phyloP scores from a whole-genome alignment of 495 filamentous ascomycete genomes.

The Penicillium cataractarum region DNA sequence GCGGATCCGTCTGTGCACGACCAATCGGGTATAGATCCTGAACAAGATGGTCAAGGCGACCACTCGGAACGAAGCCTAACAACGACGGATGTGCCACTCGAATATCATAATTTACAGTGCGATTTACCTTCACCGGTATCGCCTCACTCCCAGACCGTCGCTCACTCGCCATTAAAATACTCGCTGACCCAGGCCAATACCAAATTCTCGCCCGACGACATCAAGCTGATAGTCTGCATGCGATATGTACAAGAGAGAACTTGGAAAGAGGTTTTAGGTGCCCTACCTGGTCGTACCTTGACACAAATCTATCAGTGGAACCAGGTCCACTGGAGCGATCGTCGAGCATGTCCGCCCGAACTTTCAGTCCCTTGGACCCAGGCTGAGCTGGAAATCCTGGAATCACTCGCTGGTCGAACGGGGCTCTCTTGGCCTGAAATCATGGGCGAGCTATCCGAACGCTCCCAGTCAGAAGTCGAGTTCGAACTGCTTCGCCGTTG shows the following conservation, averaged over 20 bases:
- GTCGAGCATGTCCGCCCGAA: constrained; percentile 34
- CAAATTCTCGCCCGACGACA: constrained; percentile 40
- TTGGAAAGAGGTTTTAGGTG: constrained; percentile 37
- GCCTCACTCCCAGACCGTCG: background rate
- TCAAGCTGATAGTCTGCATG: constrained; percentile 38
- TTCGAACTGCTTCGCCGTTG: constrained; percentile 44
- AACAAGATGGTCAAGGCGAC: constrained; percentile 1
- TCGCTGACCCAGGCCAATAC: constrained; percentile 20
- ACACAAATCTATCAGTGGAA: constrained; percentile 34
- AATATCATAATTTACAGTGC: constrained; percentile 5
- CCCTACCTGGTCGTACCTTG: constrained; percentile 34
- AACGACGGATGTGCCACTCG: constrained; percentile 49
- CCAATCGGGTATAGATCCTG: constrained; percentile 22
- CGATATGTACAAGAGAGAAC: constrained; percentile 32
- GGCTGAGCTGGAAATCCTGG: constrained; percentile 34
- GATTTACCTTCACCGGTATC: constrained; percentile 14
- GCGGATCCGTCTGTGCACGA: constrained; percentile 1
- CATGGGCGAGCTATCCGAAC: constrained; percentile 31
- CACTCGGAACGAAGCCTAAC: constrained; percentile 48
- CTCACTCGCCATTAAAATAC: constrained; percentile 12
- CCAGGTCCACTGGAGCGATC: constrained; percentile 38
- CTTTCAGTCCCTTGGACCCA: constrained; percentile 40
- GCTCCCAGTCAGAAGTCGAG: constrained; percentile 41
- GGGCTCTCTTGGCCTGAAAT: constrained; percentile 42
- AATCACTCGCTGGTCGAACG: constrained; percentile 29